These are phyloP conservation scores for Aspergillus aculeatus DNA, from an alignment of 2,329 filamentous ascomycete genomes.

Conservation along the genomic window DNA sequence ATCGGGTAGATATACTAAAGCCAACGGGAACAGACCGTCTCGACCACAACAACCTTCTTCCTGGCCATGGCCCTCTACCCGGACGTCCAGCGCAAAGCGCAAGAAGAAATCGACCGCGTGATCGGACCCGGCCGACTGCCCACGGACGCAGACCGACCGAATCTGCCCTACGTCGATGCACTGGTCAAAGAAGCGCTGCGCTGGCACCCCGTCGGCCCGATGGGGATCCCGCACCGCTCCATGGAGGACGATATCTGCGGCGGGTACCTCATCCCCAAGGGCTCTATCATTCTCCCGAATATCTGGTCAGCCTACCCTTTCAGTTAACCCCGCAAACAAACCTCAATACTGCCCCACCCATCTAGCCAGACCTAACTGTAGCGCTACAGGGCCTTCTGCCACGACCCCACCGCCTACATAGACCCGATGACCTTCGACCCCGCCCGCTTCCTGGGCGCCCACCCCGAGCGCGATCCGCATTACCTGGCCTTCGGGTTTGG, in stretches of 20 bases:
- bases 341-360: background rate
- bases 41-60: slow-evolving; percentile 12
- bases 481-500: slow-evolving; percentile 12
- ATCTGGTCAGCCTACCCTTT: slow-evolving; percentile 4
- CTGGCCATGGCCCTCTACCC: slow-evolving; percentile 12
- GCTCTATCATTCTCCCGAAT: slow-evolving; percentile 7
- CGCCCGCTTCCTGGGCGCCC: background rate
- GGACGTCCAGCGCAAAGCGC: slow-evolving; percentile 7
- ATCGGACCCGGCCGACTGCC: background rate
- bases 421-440: slow-evolving; percentile 10
- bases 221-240: slow-evolving; percentile 2
- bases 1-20: background rate
- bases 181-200: slow-evolving; percentile 10
- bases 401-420: slow-evolving; percentile 7
- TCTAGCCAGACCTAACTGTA: rapidly evolving
- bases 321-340: too few relatives aligned
- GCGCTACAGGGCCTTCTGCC: slow-evolving; percentile 4
- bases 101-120: slow-evolving; percentile 11
- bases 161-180: slow-evolving; percentile 13
- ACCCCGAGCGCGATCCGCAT: slow-evolving; percentile 3
- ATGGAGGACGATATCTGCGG: slow-evolving; percentile 9
- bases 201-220: slow-evolving; percentile 13
- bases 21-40: slow-evolving; percentile 10
- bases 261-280: slow-evolving; percentile 10
- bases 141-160: background rate